Evolutionary conservation across 177 flowering plant species (phyloP).

Genomic region (Vitis hybrid): DNA sequence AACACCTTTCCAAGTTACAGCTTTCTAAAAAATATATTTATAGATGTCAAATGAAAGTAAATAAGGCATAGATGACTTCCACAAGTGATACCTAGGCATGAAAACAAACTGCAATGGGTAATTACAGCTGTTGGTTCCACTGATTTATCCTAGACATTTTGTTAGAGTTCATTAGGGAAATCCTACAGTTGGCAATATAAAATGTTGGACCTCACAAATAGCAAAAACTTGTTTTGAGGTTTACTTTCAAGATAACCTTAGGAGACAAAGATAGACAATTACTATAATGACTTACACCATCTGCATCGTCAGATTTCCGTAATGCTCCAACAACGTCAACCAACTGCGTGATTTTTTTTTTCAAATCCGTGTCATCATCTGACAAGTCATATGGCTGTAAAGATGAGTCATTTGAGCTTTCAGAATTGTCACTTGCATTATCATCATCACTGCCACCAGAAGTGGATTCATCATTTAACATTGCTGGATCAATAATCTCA

Average conservation of each 20-base stretch:
- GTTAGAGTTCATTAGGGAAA: not conserved
- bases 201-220: not conserved
- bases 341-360: conserved; percentile 69
- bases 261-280: not conserved
- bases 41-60: not conserved
- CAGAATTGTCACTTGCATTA: conserved; percentile 61
- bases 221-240: not conserved
- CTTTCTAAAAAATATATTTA: no score
- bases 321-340: conserved; percentile 86
- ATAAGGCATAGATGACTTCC: not conserved
- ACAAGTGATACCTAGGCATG: not conserved
- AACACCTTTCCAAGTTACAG: no score
- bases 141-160: not conserved
- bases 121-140: not conserved
- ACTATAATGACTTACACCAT: conserved; percentile 68
- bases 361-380: conserved; percentile 85
- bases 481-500: conserved; percentile 84
- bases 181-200: not conserved
- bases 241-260: conserved; percentile 1
- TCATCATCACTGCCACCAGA: conserved; percentile 54
- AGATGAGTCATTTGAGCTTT: conserved; percentile 69
- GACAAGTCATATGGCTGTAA: conserved; percentile 90
- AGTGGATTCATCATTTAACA: conserved; percentile 33
- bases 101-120: not conserved
- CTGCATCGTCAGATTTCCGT: conserved; percentile 90